Evolutionary conservation across 2,329 filamentous ascomycete genomes (phyloP).

Genomic region (Microthyrium microscopicum): DNA sequence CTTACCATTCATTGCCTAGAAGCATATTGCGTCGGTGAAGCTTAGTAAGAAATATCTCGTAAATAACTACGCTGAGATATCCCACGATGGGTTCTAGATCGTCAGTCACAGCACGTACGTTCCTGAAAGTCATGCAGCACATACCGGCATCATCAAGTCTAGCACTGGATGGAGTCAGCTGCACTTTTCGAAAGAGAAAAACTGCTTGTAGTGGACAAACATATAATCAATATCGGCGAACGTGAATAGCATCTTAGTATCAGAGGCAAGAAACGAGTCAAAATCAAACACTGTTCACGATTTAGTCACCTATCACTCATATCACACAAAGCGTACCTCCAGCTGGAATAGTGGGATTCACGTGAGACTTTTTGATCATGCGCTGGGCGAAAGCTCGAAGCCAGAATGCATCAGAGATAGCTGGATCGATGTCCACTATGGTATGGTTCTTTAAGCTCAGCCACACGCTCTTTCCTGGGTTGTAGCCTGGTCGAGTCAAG

Average conservation of each 20-base stretch:
- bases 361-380: constrained; percentile 31
- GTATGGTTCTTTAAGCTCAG: constrained; percentile 27
- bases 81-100: constrained; percentile 23
- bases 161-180: constrained; percentile 17
- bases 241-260: constrained; percentile 23
- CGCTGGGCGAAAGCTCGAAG: constrained; percentile 32
- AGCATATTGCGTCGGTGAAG: constrained; percentile 27
- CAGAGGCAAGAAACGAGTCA: constrained; percentile 12
- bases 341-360: constrained; percentile 32
- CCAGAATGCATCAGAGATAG: constrained; percentile 36
- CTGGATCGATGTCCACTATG: constrained; percentile 38
- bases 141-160: constrained; percentile 7
- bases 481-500: constrained; percentile 29
- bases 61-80: constrained; percentile 28
- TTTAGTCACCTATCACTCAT: constrained; percentile 8
- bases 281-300: constrained; percentile 11
- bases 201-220: constrained; percentile 11
- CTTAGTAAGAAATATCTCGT: constrained; percentile 23
- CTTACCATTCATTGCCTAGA: constrained; percentile 25
- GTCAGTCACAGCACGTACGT: constrained; percentile 1
- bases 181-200: constrained; percentile 6
- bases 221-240: constrained; percentile 30
- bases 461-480: constrained; percentile 19
- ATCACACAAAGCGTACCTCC: constrained; percentile 14
- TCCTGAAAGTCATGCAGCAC: background rate